These are phyloP conservation scores for Taiozyma onychis DNA, from an alignment of 1,139 yeast genomes.

Conservation along the genomic window DNA sequence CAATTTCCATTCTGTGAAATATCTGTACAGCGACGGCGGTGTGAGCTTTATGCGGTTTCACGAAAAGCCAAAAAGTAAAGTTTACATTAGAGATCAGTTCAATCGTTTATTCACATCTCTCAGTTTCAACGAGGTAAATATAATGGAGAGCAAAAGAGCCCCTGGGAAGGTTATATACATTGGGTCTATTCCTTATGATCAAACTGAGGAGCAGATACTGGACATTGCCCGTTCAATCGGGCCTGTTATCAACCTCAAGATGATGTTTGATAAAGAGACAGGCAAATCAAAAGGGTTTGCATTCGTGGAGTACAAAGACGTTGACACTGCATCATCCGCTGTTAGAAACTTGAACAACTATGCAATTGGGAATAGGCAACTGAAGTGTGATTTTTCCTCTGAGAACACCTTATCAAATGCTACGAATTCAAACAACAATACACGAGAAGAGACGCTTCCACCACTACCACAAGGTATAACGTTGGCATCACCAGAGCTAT, in stretches of 20 bases:
- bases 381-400: slow-evolving; percentile 69
- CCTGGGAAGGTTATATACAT: slow-evolving; percentile 33
- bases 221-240: slow-evolving; percentile 80
- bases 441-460: slow-evolving; percentile 26
- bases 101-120: not conserved
- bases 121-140: not conserved
- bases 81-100: no score
- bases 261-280: slow-evolving; percentile 81
- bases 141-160: not conserved
- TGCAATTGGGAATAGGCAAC: slow-evolving; percentile 62
- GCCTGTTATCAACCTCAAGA: slow-evolving; percentile 71
- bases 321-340: slow-evolving; percentile 86
- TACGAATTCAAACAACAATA: slow-evolving; percentile 7
- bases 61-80: no score
- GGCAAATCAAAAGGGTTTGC: slow-evolving; percentile 94
- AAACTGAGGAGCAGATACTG: slow-evolving; percentile 84
- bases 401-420: slow-evolving; percentile 27
- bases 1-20: not conserved
- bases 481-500: slow-evolving; percentile 41
- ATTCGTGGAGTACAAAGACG: slow-evolving; percentile 60
- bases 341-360: slow-evolving; percentile 83
- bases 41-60: not conserved
- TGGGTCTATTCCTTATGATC: slow-evolving; percentile 67
- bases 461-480: slow-evolving; percentile 43
- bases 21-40: not conserved